Evolutionary conservation across 1,139 yeast species (phyloP).

Genomic region (Candida gigantensis): DNA sequence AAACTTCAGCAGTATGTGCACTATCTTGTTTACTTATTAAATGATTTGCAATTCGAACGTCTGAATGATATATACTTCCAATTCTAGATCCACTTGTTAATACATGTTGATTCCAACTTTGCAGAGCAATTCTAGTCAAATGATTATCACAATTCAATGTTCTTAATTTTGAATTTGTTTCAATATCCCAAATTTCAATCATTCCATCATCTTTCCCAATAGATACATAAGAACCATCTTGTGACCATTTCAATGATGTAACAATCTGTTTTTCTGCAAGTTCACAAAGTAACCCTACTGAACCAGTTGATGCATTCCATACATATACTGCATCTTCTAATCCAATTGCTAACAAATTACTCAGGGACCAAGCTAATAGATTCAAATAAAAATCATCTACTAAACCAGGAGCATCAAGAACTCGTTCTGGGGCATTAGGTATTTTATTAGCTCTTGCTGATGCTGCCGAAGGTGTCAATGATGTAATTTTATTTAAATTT

Average conservation of each 20-base stretch:
- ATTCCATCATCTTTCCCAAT: constrained; percentile 85
- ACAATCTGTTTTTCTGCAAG: constrained; percentile 54
- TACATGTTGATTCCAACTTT: constrained; percentile 82
- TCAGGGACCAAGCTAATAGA: constrained; percentile 83
- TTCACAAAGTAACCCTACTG: constrained; percentile 71
- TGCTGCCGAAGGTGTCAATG: constrained; percentile 48
- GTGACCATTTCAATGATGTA: constrained; percentile 86
- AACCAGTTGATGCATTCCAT: constrained; percentile 89
- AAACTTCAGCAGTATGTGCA: constrained; percentile 81
- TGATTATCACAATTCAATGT: constrained; percentile 72
- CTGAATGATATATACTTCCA: constrained; percentile 86
- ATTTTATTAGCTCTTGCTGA: constrained; percentile 66
- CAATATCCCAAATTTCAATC: constrained; percentile 94
- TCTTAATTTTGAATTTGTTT: constrained; percentile 69
- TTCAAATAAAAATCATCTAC: constrained; percentile 91
- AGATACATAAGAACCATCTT: constrained; percentile 84
- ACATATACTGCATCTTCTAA: constrained; percentile 81
- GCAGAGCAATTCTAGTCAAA: constrained; percentile 72
- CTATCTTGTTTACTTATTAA: constrained; percentile 54
- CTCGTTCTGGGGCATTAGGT: constrained; percentile 89
- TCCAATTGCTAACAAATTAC: constrained; percentile 86
- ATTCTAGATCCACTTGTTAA: constrained; percentile 81
- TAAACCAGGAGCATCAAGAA: constrained; percentile 94
- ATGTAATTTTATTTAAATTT: constrained; percentile 14
- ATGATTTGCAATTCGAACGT: constrained; percentile 86